Percentiles rank a stretch among this genome's conserved stretches.
These are phyloP conservation scores for Rickenella mellea DNA, from an alignment of 768 basidiomycete species.

Conservation along the genomic window DNA sequence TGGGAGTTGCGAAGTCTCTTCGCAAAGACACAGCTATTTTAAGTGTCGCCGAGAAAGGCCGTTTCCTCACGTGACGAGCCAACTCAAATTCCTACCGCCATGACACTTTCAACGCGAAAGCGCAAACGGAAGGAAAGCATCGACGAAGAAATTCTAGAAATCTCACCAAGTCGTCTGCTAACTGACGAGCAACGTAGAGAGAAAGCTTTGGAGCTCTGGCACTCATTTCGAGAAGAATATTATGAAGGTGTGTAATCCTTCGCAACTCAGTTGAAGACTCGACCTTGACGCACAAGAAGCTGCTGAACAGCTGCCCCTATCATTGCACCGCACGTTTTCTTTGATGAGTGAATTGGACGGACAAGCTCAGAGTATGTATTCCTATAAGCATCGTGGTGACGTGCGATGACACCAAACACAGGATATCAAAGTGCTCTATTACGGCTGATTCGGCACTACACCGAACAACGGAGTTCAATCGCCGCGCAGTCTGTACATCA, in stretches of 20 bases:
- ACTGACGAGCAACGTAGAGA: no score
- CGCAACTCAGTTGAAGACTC: not conserved
- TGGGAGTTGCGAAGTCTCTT: no score
- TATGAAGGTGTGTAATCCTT: constrained; percentile 50
- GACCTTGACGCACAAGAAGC: constrained; percentile 29
- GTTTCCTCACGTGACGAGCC: no score
- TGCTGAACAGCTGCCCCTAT: constrained; percentile 70
- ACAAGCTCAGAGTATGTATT: constrained; percentile 42
- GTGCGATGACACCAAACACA: no score
- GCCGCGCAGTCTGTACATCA: no score
- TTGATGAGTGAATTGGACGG: constrained; percentile 68
- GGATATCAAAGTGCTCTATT: constrained; percentile 32
- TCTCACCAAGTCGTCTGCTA: no score
- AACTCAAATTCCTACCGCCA: no score
- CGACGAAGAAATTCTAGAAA: no score
- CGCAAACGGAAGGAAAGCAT: no score
- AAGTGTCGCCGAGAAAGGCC: no score
- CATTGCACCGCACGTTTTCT: constrained; percentile 59
- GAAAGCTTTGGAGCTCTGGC: constrained; percentile 69
- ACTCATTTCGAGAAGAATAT: constrained; percentile 68
- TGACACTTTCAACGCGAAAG: no score
- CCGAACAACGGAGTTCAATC: constrained; percentile 23
- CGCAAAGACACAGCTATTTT: no score
- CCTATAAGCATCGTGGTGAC: constrained; percentile 2
- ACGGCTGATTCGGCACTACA: constrained; percentile 38